Conservation (phyloP, 2,329 filamentous ascomycete genomes). For the Rutstroemia sydowiana region DNA sequence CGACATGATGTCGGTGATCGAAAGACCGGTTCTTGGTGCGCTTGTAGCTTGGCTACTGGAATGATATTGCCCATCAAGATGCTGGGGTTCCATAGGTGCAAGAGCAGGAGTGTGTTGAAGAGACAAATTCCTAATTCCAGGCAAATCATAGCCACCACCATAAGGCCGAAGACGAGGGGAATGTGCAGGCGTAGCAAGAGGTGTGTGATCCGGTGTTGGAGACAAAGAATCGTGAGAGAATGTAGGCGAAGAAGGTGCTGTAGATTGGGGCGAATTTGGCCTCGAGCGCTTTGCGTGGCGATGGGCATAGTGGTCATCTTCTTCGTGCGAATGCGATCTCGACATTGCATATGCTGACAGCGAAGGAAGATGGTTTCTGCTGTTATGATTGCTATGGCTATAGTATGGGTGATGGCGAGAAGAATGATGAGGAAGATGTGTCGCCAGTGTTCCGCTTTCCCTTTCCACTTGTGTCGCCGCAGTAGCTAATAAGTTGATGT, state of each 20-base stretch:
- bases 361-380: conserved; percentile 38
- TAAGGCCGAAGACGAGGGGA: conserved; percentile 79
- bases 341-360: conserved; percentile 92
- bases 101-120: conserved; percentile 58
- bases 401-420: conserved; percentile 49
- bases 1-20: conserved; percentile 88
- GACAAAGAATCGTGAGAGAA: conserved; percentile 95
- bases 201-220: conserved; percentile 95
- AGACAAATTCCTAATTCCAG: conserved; percentile 70
- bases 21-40: conserved; percentile 56
- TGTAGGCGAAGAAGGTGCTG: conserved; percentile 89
- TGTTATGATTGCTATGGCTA: conserved; percentile 36
- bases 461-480: conserved; percentile 56
- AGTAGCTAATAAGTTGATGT: conserved; percentile 54
- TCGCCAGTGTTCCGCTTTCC: conserved; percentile 35
- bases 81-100: conserved; percentile 56
- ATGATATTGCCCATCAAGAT: conserved; percentile 33
- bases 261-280: conserved; percentile 91
- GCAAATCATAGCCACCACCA: conserved; percentile 68
- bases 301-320: conserved; percentile 68
- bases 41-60: conserved; percentile 42
- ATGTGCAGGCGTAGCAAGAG: conserved; percentile 91
- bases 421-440: conserved; percentile 31
- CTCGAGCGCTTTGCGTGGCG: conserved; percentile 79
- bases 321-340: conserved; percentile 74